Base-by-base conservation (phyloP, 257 asterid genomes). In the Knoxia roxburghii region DNA sequence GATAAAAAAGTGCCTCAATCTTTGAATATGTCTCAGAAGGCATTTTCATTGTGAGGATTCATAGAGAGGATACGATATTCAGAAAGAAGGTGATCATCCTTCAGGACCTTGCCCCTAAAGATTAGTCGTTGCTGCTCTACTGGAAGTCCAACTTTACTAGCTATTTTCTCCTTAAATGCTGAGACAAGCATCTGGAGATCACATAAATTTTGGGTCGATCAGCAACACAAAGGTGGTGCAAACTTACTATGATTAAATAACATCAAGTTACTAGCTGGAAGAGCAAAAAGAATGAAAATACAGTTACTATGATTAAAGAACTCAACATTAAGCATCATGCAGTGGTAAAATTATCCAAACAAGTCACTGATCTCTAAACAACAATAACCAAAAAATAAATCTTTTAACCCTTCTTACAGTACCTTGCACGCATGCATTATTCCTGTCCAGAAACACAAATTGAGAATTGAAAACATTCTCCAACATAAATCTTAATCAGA, bases 31-130 rank as follows among this genome's bases (percentile, higher is more conserved):
- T 33, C 40, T 35, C 23, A 1, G 10, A 26, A 3, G 3, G 30
- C 27, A 26, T 1, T 37, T 23, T 51, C 4, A 58, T 49, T 64
- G 41, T 24, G 39, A 37, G 39, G 40, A n/a, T 21, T 13, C 17
- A 12, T 21, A 41, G 60, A 23, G 0, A 78, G 95, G 95, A 90
- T 90, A 87, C 95, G 70, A 65, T 90, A 87, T 61, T 77, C 91
- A 26, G 95, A 87, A 73, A 90, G 91, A 83, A 61, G 82, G 73
- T 80, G 87, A 54, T 83, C 82, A 74, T 87, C 95, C 79, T 86
- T 83, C 87, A 90, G 77, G 78, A 88, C 95, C 81, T 86, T 90
- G 83, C 95, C 95, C 81, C 91, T 83, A 71, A 86, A 90, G 78
- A 87, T 90, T 46, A 90, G 89, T 14, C 95, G 92, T 61, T 90